Evolutionary conservation across 2,329 filamentous ascomycete genomes (phyloP), one percentile per base, ranked within the genome.

Genomic region (Aspergillus eucalypticola): DNA sequence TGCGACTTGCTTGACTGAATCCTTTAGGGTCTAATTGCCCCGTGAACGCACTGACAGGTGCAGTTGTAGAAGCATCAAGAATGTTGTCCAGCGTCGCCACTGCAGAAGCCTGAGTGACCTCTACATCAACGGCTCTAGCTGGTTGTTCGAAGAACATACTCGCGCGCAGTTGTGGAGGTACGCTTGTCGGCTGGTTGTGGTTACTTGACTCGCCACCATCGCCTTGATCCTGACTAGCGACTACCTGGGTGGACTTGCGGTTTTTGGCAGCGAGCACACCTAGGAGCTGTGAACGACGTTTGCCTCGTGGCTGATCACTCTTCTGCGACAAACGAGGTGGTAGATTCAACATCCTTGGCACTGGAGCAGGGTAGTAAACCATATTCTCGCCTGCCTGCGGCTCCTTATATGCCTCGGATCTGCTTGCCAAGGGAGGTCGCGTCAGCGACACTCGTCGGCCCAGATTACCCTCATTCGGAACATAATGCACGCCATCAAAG

Each of bases 281-380:
- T 48, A 96, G 75, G 6, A 94, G 79, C 68, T 95, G 88, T 1
- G 91, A 90, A 21, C 90, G 87, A 56, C 91, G 86, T 66, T 88
- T 84, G 58, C 92, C 88, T 58, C 88, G 84, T 5, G 87, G 83
- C 8, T 82, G 78, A 2, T 85, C 85, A 8, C 89, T 87, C 55
- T 87, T 84, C 68, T 88, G 90, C 1, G 93, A 96, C 54, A 98
- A 79, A 68, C 92, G 90, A 48, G 92, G 92, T 0, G 95, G 95
- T 11, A 99, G 80, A 69, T 96, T 98, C 59, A 99, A 83, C 88
- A 96, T 93, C 63, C 90, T 88, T 3, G 95, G 95, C 2, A 99
- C 95, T 1, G 92, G 93, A 3, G 95, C 95, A 13, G 95, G 95
- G 74, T 99, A 99, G 76, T 89, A 98, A 8, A 96, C 86, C 91